Evolutionary conservation across 179 eudicot genomes (phyloP).

Genomic region (Silene noctiflora): DNA sequence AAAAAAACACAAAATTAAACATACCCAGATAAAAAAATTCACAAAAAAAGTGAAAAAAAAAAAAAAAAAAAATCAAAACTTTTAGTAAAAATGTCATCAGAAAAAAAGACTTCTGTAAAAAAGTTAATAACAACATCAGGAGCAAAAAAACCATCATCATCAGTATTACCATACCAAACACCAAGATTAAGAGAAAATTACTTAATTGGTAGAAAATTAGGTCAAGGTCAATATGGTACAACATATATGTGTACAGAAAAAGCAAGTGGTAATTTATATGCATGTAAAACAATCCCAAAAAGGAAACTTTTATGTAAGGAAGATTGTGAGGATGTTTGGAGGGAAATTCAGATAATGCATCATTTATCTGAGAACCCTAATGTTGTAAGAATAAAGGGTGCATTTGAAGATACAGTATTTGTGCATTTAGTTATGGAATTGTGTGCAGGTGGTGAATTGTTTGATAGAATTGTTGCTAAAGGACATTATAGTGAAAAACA

Average conservation of each 20-base stretch:
- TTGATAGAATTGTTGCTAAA: constrained; percentile 78
- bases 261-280: constrained; percentile 45
- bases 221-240: constrained; percentile 75
- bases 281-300: constrained; percentile 86
- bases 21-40: constrained; percentile 4
- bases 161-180: constrained; percentile 55
- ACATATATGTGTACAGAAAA: constrained; percentile 74
- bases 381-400: constrained; percentile 80
- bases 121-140: constrained; percentile 25
- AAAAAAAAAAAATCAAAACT: neutral
- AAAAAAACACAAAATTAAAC: neutral
- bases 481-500: constrained; percentile 82
- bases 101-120: constrained; percentile 13
- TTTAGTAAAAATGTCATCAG: constrained; percentile 6
- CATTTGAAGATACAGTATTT: constrained; percentile 76
- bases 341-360: constrained; percentile 91
- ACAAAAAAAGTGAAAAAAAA: neutral
- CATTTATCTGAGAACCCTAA: constrained; percentile 67
- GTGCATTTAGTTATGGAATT: constrained; percentile 84
- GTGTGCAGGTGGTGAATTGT: constrained; percentile 77
- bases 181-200: constrained; percentile 58
- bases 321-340: constrained; percentile 82
- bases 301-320: constrained; percentile 67
- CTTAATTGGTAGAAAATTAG: constrained; percentile 49
- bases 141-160: constrained; percentile 25